Conservation (phyloP, 176 grass and related monocot species). For the Cocos nucifera region DNA sequence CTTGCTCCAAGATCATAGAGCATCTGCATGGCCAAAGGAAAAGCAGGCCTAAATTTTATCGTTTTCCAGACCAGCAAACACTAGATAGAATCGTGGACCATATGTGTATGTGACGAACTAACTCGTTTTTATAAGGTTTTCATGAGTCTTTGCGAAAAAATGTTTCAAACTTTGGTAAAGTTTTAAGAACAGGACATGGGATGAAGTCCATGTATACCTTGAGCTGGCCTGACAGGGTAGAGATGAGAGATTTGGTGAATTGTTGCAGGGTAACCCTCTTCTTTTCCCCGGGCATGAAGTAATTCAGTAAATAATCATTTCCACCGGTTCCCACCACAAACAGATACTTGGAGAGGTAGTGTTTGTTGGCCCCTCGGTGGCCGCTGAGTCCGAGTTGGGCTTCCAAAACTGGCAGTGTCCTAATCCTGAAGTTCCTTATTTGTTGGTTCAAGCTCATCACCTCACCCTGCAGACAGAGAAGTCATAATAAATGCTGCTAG, state of each 20-base stretch:
- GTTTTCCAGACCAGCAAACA: no score
- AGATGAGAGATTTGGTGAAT: conserved; percentile 36
- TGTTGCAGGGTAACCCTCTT: conserved; percentile 1
- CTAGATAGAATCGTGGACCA: no score
- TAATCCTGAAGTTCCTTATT: conserved; percentile 42
- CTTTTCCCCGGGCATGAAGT: conserved; percentile 17
- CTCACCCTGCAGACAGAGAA: conserved; percentile 22
- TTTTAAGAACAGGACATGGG: no score
- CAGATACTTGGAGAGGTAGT: conserved; percentile 38
- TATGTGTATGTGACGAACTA: no score
- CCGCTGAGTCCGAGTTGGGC: conserved; percentile 4
- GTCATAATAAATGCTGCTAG: background rate
- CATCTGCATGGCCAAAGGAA: conserved; percentile 20
- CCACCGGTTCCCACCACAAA: conserved; percentile 51
- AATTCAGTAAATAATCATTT: conserved; percentile 59
- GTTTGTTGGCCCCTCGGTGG: conserved; percentile 7
- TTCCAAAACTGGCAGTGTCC: conserved; percentile 42
- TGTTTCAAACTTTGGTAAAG: no score
- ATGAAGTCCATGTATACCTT: conserved; percentile 21
- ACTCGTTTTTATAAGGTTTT: no score
- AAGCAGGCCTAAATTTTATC: no score
- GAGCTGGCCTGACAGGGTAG: conserved; percentile 32
- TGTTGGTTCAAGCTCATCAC: conserved; percentile 40
- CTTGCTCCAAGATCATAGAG: conserved; percentile 41
- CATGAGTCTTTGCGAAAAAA: no score